These are phyloP conservation scores for Quercus glauca DNA, from an alignment of 306 rosid genomes.

Conservation along the genomic window DNA sequence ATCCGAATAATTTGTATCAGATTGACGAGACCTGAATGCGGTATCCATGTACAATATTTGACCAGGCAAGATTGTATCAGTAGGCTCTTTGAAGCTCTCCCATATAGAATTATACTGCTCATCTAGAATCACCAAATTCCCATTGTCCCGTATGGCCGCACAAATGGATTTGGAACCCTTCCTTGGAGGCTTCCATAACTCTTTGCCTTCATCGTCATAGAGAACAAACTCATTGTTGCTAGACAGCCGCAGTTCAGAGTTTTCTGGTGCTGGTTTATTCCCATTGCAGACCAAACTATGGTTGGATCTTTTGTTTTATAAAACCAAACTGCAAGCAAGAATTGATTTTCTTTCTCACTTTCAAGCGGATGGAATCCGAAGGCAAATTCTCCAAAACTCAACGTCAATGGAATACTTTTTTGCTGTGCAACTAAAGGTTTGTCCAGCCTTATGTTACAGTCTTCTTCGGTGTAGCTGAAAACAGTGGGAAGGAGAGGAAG, in stretches of 20 bases:
- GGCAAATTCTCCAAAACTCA: neutral
- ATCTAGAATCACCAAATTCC: constrained; percentile 24
- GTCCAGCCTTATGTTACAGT: neutral
- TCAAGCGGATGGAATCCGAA: constrained; percentile 1
- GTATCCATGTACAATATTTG: constrained; percentile 6
- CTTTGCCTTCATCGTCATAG: neutral
- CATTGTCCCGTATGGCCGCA: constrained; percentile 18
- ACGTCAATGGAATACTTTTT: neutral
- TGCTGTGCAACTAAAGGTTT: rapidly evolving
- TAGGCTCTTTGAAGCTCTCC: constrained; percentile 29
- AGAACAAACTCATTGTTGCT: neutral
- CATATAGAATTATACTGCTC: constrained; percentile 4
- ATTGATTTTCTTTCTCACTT: neutral
- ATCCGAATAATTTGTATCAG: constrained; percentile 12
- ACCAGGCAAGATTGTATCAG: constrained; percentile 30
- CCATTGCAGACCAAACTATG: constrained; percentile 31
- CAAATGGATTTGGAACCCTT: neutral
- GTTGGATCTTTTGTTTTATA: constrained; percentile 6
- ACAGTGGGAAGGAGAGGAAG: neutral
- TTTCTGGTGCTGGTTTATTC: constrained; percentile 9
- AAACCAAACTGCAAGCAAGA: constrained; percentile 25
- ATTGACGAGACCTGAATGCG: constrained; percentile 3
- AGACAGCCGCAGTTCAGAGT: constrained; percentile 15
- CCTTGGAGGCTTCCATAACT: constrained; percentile 11
- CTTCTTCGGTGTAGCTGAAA: neutral